phyloP scores from a whole-genome alignment of 371 early-diverging fungal genomes.

The Circinella umbellata region DNA sequence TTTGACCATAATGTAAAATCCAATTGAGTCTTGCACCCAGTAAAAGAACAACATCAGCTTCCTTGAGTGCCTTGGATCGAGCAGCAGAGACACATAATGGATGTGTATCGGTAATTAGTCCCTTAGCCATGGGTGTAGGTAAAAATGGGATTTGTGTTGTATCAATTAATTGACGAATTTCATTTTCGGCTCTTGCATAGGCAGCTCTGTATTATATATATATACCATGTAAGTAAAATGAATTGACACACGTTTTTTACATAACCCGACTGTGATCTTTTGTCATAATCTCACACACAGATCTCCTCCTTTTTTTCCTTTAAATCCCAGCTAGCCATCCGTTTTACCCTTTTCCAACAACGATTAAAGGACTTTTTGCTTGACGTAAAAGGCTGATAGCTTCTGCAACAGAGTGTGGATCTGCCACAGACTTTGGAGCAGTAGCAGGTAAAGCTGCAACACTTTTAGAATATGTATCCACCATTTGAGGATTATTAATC shows the following conservation, averaged over 20 bases:
- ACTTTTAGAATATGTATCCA: constrained; percentile 22
- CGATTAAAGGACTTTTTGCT: constrained; percentile 70
- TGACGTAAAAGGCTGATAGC: constrained; percentile 36
- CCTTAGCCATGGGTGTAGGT: constrained; percentile 87
- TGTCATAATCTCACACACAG: too few species aligned
- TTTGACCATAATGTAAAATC: constrained; percentile 79
- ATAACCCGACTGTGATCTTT: neutral
- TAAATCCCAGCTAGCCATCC: neutral
- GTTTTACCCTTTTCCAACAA: constrained; percentile 80
- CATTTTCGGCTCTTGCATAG: constrained; percentile 71
- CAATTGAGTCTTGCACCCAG: constrained; percentile 82
- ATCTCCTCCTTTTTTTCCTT: neutral
- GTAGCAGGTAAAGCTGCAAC: constrained; percentile 25
- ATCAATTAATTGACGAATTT: constrained; percentile 61
- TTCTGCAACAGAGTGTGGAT: constrained; percentile 31
- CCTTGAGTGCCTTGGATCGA: constrained; percentile 66
- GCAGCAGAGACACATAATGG: constrained; percentile 74
- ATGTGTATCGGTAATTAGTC: constrained; percentile 70
- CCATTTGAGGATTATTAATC: constrained; percentile 27
- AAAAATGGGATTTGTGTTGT: constrained; percentile 68
- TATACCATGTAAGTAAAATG: neutral
- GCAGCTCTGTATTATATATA: constrained; percentile 50
- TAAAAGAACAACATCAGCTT: constrained; percentile 76
- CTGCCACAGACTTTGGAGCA: constrained; percentile 54
- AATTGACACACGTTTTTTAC: neutral